Conservation (phyloP, 176 grass and related monocot species). For the Aegilops tauschii region DNA sequence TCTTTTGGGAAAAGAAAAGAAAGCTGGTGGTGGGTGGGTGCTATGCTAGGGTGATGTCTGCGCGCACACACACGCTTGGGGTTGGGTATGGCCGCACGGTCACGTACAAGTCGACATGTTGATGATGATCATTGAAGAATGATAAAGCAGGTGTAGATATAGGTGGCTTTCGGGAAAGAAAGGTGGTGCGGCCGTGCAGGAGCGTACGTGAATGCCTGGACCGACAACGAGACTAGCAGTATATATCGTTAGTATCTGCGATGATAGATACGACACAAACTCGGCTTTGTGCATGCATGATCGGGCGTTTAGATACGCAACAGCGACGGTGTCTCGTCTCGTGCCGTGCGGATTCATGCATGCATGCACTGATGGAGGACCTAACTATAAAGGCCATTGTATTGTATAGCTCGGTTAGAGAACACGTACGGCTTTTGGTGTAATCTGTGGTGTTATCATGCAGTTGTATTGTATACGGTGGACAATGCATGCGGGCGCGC, state of each 20-base stretch:
- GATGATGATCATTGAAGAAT: slow-evolving; percentile 44
- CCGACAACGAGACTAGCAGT: not conserved
- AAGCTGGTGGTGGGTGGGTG: not conserved
- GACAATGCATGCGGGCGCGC: too few relatives aligned
- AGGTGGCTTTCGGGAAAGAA: slow-evolving; percentile 16
- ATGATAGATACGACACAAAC: too few relatives aligned
- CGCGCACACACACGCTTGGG: not conserved
- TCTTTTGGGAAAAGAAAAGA: not conserved
- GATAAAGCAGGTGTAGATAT: not conserved
- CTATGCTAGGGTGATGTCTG: slow-evolving; percentile 23
- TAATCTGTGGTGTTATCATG: not conserved
- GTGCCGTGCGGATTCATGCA: not conserved
- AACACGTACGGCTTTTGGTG: too few relatives aligned
- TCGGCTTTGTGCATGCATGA: not conserved
- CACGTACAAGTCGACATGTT: slow-evolving; percentile 35
- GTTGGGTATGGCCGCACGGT: slow-evolving; percentile 41
- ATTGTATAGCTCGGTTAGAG: too few relatives aligned
- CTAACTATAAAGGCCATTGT: too few relatives aligned
- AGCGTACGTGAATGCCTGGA: not conserved
- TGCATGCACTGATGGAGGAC: too few relatives aligned
- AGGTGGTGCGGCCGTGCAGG: not conserved
- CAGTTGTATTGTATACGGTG: too few relatives aligned
- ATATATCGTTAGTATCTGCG: too few relatives aligned
- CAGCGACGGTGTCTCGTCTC: not conserved
- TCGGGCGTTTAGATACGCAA: not conserved